Conservation (phyloP, 345 rosid species). For the Eucalyptus virginea region DNA sequence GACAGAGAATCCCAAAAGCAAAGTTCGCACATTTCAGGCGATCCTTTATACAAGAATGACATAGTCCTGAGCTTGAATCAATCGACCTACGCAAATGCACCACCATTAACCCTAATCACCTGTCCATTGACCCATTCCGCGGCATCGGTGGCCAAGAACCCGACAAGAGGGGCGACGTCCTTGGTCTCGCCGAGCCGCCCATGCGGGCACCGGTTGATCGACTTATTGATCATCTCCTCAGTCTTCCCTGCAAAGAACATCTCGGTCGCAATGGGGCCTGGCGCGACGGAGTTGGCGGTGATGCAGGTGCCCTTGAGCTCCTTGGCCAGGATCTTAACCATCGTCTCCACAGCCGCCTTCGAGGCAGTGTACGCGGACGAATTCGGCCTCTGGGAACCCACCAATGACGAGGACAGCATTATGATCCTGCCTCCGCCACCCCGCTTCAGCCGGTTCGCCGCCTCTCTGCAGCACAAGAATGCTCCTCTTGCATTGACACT, state of each 20-base stretch:
- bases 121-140: constrained; percentile 6
- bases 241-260: constrained; percentile 1
- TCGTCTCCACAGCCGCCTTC: constrained; percentile 3
- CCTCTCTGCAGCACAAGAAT: constrained; percentile 7
- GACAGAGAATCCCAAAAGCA: neutral
- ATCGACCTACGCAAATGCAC: neutral
- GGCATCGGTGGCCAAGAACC: constrained; percentile 2
- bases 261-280: constrained; percentile 1
- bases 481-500: constrained; percentile 3
- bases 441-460: neutral
- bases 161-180: neutral
- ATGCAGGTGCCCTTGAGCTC: constrained; percentile 7
- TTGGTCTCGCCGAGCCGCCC: neutral
- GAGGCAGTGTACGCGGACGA: neutral
- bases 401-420: neutral
- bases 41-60: neutral
- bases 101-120: neutral
- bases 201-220: neutral
- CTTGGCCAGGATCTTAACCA: constrained; percentile 4
- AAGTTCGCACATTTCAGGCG: neutral
- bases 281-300: neutral
- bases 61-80: neutral
- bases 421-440: constrained; percentile 9
- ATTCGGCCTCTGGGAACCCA: neutral
- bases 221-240: neutral